phyloP scores from a whole-genome alignment of 2,329 filamentous ascomycete genomes.

The Pseudocercospora fuligena region DNA sequence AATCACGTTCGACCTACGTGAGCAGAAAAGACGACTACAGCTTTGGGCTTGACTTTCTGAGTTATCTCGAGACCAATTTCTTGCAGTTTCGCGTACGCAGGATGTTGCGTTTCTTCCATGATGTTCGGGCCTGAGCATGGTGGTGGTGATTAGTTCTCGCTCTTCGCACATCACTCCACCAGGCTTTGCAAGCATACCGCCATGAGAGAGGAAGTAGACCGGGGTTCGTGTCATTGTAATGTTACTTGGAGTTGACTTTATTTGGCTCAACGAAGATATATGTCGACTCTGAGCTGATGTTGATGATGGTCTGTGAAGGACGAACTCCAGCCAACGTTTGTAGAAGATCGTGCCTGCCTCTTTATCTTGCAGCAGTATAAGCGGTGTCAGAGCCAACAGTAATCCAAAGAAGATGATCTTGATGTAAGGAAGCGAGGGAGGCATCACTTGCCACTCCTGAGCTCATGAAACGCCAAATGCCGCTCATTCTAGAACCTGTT shows the following conservation, averaged over 20 bases:
- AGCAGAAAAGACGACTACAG: conserved; percentile 76
- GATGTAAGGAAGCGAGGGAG: neutral
- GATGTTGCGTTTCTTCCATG: conserved; percentile 71
- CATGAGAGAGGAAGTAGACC: conserved; percentile 57
- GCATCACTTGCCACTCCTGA: neutral
- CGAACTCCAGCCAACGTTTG: neutral
- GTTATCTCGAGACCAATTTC: conserved; percentile 73
- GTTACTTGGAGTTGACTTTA: neutral
- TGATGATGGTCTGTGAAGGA: neutral
- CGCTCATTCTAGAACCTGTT: neutral
- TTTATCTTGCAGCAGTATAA: neutral
- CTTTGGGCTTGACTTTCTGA: conserved; percentile 69
- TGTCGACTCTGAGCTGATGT: neutral
- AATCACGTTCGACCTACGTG: conserved; percentile 48
- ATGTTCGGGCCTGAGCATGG: conserved; percentile 56
- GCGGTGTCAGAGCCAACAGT: neutral
- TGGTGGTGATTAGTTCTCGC: conserved; percentile 47
- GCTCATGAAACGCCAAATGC: neutral
- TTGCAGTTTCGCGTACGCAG: conserved; percentile 68
- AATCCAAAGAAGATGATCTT: neutral
- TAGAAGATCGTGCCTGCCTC: neutral
- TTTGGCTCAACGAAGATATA: neutral
- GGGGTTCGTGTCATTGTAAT: conserved; percentile 45
- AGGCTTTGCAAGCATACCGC: conserved; percentile 19
- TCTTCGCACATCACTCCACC: neutral